A percentile compares a stretch with the other conserved stretches of the same genome.
These are phyloP conservation scores for Oryza punctata DNA, from an alignment of 176 grass and related monocot genomes.

Conservation along the genomic window DNA sequence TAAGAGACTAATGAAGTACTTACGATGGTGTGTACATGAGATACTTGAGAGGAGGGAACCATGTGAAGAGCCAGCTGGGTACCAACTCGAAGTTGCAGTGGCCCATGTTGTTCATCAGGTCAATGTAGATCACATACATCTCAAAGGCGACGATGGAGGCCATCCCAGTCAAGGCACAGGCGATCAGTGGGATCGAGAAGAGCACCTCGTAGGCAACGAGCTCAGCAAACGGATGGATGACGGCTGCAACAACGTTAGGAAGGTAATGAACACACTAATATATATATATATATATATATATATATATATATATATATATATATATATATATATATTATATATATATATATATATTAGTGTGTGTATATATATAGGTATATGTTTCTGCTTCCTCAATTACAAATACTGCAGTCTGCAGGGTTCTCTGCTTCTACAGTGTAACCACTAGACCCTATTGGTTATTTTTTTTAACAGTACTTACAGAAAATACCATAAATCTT, in stretches of 20 bases:
- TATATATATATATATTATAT: neutral
- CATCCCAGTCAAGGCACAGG: slow-evolving; percentile 28
- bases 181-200: slow-evolving; percentile 54
- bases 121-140: slow-evolving; percentile 51
- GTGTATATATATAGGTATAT: neutral
- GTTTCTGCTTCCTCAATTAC: neutral
- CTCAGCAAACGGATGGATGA: slow-evolving; percentile 74
- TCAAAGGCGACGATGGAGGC: slow-evolving; percentile 25
- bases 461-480: too few species aligned
- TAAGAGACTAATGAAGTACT: slow-evolving; percentile 7
- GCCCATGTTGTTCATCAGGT: slow-evolving; percentile 82
- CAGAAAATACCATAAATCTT: too few species aligned
- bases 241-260: slow-evolving; percentile 37
- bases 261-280: neutral
- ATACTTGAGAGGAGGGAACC: slow-evolving; percentile 71
- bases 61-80: slow-evolving; percentile 53
- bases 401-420: neutral
- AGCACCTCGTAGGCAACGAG: slow-evolving; percentile 54
- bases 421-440: too few species aligned
- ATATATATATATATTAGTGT: neutral
- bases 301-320: neutral
- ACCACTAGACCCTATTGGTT: too few species aligned
- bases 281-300: too few species aligned
- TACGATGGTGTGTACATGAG: slow-evolving; percentile 85
- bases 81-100: slow-evolving; percentile 80